Evolutionary conservation across 148 eudicot genomes (phyloP).

Genomic region (Rhododendron henanense): DNA sequence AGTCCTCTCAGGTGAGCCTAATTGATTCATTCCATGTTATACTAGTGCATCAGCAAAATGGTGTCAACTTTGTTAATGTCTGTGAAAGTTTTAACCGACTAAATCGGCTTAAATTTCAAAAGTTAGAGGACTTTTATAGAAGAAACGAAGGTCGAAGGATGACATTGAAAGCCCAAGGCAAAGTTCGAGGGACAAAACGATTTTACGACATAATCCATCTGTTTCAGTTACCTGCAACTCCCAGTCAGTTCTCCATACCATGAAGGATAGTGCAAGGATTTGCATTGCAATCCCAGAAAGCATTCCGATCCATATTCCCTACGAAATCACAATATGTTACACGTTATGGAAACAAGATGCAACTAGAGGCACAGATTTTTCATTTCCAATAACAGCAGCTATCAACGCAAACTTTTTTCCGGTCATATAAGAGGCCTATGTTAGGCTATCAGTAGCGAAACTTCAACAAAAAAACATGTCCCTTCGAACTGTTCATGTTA

Average conservation of each 20-base stretch:
- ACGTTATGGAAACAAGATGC: constrained; percentile 17
- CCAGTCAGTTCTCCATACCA: constrained; percentile 77
- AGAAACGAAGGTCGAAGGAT: not conserved
- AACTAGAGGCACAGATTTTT: not conserved
- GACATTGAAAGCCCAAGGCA: not conserved
- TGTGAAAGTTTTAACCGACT: not conserved
- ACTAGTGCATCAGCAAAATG: not conserved
- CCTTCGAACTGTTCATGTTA: not conserved
- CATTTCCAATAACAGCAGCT: not conserved
- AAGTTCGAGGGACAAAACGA: not conserved
- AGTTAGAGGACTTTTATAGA: not conserved
- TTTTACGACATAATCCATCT: not conserved
- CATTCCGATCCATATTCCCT: constrained; percentile 80
- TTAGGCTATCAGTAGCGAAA: not conserved
- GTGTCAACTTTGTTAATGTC: not conserved
- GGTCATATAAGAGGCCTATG: not conserved
- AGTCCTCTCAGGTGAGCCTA: constrained; percentile 15
- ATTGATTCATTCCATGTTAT: not conserved
- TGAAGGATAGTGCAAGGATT: constrained; percentile 36
- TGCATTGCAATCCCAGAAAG: constrained; percentile 49
- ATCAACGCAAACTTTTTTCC: not conserved
- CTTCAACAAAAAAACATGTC: not conserved
- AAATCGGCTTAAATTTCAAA: not conserved
- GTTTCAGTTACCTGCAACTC: constrained; percentile 52
- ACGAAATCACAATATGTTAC: not conserved